Conservation (phyloP, 2,329 filamentous ascomycete genomes). For the Cytospora leucostoma region DNA sequence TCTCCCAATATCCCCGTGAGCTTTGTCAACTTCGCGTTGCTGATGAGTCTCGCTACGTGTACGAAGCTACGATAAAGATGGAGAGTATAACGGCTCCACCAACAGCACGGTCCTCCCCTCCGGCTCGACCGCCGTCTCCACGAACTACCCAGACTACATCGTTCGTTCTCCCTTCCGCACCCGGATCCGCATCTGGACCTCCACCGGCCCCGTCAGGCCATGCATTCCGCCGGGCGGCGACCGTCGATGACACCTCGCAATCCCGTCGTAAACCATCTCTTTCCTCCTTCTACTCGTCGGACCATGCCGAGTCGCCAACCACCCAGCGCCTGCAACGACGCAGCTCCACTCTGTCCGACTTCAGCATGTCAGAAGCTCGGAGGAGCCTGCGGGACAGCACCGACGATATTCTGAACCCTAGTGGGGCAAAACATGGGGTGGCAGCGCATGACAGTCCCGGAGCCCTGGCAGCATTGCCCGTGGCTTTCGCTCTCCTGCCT, state of each 20-base stretch:
- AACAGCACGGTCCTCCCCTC: conserved; percentile 12
- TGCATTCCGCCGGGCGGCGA: conserved; percentile 45
- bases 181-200: conserved; percentile 3
- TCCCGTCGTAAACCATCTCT: conserved; percentile 32
- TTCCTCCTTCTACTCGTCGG: conserved; percentile 31
- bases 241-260: conserved; percentile 39
- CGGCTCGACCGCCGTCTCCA: conserved; percentile 15
- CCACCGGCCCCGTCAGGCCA: conserved; percentile 37
- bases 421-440: conserved; percentile 38
- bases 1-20: neutral
- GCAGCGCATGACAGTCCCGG: conserved; percentile 54
- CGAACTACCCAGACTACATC: conserved; percentile 13
- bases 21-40: conserved; percentile 3
- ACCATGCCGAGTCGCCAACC: conserved; percentile 33
- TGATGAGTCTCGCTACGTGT: conserved; percentile 4
- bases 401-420: conserved; percentile 67
- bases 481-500: conserved; percentile 81
- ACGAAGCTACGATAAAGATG: conserved; percentile 3
- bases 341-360: conserved; percentile 78
- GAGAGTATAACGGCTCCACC: conserved; percentile 15
- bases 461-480: conserved; percentile 76
- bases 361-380: conserved; percentile 68
- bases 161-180: conserved; percentile 12
- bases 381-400: conserved; percentile 63
- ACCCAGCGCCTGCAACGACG: conserved; percentile 53